These are phyloP conservation scores for Arthromyces matolae DNA, from an alignment of 768 basidiomycete species.

Conservation along the genomic window DNA sequence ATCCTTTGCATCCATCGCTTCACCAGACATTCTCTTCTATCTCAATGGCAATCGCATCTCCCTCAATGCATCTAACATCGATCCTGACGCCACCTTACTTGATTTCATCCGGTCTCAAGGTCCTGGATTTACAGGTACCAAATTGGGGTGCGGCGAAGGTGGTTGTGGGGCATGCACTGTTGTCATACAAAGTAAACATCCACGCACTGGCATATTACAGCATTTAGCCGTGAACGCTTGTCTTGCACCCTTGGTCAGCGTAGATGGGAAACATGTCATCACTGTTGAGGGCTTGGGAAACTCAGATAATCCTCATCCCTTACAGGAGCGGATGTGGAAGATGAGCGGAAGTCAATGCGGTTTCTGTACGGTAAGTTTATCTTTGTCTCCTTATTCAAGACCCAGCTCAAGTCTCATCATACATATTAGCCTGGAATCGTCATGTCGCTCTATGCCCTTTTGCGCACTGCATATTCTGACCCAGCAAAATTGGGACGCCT, in stretches of 20 bases:
- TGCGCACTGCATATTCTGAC: conserved; percentile 16
- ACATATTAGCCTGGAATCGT: conserved; percentile 13
- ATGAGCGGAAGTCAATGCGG: conserved; percentile 18
- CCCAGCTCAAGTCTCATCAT: not conserved
- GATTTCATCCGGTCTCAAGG: conserved; percentile 17
- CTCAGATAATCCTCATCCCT: conserved; percentile 15
- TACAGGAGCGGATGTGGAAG: conserved; percentile 18
- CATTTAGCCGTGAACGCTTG: conserved; percentile 15
- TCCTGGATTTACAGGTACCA: conserved; percentile 16
- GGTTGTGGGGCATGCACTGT: conserved; percentile 17
- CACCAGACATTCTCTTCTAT: conserved; percentile 15
- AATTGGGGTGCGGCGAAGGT: conserved; percentile 15
- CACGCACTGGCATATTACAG: conserved; percentile 11
- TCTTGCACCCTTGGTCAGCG: conserved; percentile 14
- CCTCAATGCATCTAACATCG: conserved; percentile 11
- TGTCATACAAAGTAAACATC: conserved; percentile 16
- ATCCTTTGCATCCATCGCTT: conserved; percentile 4
- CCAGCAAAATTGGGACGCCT: conserved; percentile 14
- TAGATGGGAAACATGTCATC: conserved; percentile 16
- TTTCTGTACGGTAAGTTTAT: conserved; percentile 12
- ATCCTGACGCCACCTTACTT: conserved; percentile 16
- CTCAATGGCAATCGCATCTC: conserved; percentile 15
- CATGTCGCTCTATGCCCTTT: conserved; percentile 16
- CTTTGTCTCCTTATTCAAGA: not conserved
- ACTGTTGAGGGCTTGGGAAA: conserved; percentile 14